These are phyloP conservation scores for Begonia masoniana DNA, from an alignment of 306 rosid species.

Conservation along the genomic window DNA sequence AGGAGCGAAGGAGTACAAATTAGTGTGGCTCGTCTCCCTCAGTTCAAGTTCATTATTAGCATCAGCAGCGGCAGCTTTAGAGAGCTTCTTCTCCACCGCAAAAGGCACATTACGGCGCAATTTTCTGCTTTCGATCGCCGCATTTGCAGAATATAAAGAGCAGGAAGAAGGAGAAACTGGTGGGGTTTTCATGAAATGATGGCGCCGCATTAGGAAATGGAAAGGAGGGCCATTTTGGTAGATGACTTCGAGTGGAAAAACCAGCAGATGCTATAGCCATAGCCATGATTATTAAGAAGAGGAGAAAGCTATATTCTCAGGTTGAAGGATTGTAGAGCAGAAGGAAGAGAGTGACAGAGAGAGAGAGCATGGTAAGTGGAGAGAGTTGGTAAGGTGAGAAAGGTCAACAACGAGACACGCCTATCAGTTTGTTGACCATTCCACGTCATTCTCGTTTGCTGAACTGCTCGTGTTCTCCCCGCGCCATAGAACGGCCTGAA, in stretches of 20 bases:
- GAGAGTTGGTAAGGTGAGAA: constrained; percentile 11
- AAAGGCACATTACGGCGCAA: constrained; percentile 8
- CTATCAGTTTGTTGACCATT: constrained; percentile 1
- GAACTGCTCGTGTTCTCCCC: too few relatives aligned
- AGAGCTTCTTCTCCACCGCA: constrained; percentile 7
- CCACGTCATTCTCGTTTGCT: constrained; percentile 19
- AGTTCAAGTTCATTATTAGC: constrained; percentile 9
- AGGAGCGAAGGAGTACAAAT: constrained; percentile 51
- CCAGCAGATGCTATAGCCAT: constrained; percentile 18
- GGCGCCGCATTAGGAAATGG: constrained; percentile 4
- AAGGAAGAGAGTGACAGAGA: constrained; percentile 5
- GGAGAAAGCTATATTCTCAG: too few relatives aligned
- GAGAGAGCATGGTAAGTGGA: not conserved
- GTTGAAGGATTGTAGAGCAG: too few relatives aligned
- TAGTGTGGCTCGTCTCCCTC: constrained; percentile 24
- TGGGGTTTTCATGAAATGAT: constrained; percentile 2
- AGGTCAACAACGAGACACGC: constrained; percentile 75
- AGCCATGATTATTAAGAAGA: constrained; percentile 22
- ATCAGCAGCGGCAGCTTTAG: not conserved
- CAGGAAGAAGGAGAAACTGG: constrained; percentile 11
- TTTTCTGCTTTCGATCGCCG: constrained; percentile 3
- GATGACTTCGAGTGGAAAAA: constrained; percentile 4
- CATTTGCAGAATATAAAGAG: constrained; percentile 4
- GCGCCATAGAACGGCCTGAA: too few relatives aligned
- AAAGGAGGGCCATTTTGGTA: constrained; percentile 14